Evolutionary conservation across 129 eudicot genomes (phyloP).

Genomic region (Saussurea involucrata): DNA sequence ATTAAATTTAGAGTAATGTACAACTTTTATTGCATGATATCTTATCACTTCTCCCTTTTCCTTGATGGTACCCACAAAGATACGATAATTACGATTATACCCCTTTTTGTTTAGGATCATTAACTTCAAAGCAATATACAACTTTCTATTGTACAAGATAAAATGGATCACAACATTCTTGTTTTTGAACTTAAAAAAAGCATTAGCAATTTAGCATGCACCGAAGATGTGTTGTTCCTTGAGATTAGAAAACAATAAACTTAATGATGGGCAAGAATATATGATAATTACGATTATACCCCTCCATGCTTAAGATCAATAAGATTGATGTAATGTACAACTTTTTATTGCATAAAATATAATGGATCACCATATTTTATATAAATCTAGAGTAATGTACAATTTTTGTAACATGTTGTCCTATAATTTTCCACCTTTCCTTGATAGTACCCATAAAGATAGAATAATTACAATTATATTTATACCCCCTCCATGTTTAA

Average conservation of each 20-base stretch:
- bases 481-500: neutral
- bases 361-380: too few species aligned
- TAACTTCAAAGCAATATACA: too few species aligned
- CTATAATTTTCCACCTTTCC: too few species aligned
- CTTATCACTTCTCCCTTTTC: neutral
- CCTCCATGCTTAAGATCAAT: neutral
- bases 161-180: neutral
- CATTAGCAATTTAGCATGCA: too few species aligned
- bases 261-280: neutral
- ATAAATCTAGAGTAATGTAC: too few species aligned
- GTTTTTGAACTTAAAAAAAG: neutral
- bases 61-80: neutral
- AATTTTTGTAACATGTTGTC: too few species aligned
- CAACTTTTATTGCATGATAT: neutral
- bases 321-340: neutral
- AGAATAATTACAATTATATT: neutral
- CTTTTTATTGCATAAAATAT: neutral
- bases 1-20: neutral
- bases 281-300: neutral
- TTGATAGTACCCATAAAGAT: too few species aligned
- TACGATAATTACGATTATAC: neutral
- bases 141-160: neutral
- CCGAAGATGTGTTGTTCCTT: too few species aligned
- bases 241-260: too few species aligned
- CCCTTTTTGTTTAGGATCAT: neutral